A percentile compares a stretch with the other conserved stretches of the same genome.
phyloP scores from a whole-genome alignment of 768 basidiomycete genomes.

The Leccinum olivaceopallidum region DNA sequence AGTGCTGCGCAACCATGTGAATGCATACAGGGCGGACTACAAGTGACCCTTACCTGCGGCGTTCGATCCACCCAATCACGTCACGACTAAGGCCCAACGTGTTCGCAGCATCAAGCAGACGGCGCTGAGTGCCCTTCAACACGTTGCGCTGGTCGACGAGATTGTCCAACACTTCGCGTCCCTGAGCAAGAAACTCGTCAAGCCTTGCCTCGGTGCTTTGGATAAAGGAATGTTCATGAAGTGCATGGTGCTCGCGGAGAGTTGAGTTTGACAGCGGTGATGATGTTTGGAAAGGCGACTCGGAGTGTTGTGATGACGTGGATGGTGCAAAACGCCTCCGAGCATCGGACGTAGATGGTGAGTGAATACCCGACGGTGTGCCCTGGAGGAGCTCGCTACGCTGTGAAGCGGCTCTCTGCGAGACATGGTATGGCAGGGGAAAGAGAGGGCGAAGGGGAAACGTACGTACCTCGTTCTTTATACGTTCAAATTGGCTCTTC shows the following conservation, averaged over 20 bases:
- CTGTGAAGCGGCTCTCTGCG: slow-evolving; percentile 57
- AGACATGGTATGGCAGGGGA: not conserved
- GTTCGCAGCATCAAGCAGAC: slow-evolving; percentile 88
- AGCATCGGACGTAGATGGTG: slow-evolving; percentile 43
- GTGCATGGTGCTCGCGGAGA: slow-evolving; percentile 71
- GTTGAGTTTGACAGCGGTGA: slow-evolving; percentile 54
- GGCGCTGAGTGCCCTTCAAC: slow-evolving; percentile 90
- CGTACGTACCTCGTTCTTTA: slow-evolving; percentile 56
- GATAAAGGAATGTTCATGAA: slow-evolving; percentile 88
- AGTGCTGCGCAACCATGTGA: slow-evolving; percentile 52
- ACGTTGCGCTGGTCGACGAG: slow-evolving; percentile 90
- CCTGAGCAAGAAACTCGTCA: slow-evolving; percentile 92
- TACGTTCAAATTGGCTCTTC: slow-evolving; percentile 75
- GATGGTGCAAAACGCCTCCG: slow-evolving; percentile 60
- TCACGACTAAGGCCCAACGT: slow-evolving; percentile 91
- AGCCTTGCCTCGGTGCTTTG: slow-evolving; percentile 78
- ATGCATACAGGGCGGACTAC: not conserved
- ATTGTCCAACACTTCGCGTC: slow-evolving; percentile 88
- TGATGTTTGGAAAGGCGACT: slow-evolving; percentile 80
- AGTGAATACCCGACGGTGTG: slow-evolving; percentile 39
- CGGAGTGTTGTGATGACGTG: slow-evolving; percentile 63
- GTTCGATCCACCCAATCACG: slow-evolving; percentile 97
- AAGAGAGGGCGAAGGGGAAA: not conserved
- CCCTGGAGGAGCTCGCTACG: slow-evolving; percentile 65
- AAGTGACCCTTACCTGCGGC: slow-evolving; percentile 63